Conservation (phyloP, 140 eudicot species). For the Bidens hawaiensis region DNA sequence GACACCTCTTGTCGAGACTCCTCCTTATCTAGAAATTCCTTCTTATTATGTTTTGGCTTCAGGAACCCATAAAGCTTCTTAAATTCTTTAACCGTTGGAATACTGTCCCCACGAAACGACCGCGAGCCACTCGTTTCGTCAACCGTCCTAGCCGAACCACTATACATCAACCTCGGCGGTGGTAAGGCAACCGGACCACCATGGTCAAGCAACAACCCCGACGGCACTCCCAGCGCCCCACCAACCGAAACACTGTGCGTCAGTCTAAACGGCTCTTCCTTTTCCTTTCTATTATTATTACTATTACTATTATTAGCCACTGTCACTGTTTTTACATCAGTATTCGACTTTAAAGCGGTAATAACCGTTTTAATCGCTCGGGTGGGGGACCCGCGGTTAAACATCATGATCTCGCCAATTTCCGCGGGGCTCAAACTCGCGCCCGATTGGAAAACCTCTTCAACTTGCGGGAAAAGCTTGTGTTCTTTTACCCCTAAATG, state of each 20-base stretch:
- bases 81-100: conserved; percentile 45
- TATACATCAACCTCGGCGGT: conserved; percentile 30
- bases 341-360: conserved; percentile 41
- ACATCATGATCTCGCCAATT: conserved; percentile 72
- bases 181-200: conserved; percentile 30
- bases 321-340: not conserved
- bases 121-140: conserved; percentile 36
- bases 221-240: conserved; percentile 33
- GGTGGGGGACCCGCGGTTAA: conserved; percentile 77
- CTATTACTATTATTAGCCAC: not conserved
- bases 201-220: conserved; percentile 30
- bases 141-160: conserved; percentile 34
- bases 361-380: conserved; percentile 66
- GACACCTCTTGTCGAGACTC: conserved; percentile 25
- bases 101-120: conserved; percentile 34
- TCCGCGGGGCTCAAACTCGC: conserved; percentile 75
- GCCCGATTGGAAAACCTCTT: conserved; percentile 68
- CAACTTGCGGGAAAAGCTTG: conserved; percentile 74
- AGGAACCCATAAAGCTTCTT: conserved; percentile 44
- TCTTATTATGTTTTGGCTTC: conserved; percentile 38
- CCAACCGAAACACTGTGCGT: conserved; percentile 40
- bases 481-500: conserved; percentile 77
- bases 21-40: conserved; percentile 32
- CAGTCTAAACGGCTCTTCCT: conserved; percentile 14
- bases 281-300: not conserved